A percentile compares a stretch with the other conserved stretches of the same genome.
Evolutionary conservation across 441 rosid genomes (phyloP).

Genomic region (Populus hybrid): DNA sequence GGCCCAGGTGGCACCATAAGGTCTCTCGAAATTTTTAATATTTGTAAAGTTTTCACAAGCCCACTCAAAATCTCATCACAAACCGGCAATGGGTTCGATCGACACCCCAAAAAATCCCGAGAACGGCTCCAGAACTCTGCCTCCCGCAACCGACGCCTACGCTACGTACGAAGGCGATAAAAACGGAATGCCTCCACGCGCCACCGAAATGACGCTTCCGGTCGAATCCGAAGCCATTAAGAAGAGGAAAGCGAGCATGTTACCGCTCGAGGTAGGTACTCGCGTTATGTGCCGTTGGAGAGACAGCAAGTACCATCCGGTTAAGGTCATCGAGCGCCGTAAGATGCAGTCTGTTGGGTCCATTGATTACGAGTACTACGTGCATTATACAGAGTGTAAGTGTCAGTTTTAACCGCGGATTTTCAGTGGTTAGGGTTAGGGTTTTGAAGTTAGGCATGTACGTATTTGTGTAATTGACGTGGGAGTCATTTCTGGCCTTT

Average conservation of each 20-base stretch:
- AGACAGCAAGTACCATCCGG: conserved; percentile 91
- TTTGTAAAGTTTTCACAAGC: not conserved
- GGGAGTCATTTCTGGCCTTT: not conserved
- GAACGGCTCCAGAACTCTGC: conserved; percentile 34
- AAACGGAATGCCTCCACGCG: conserved; percentile 21
- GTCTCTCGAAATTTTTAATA: not conserved
- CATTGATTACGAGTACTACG: conserved; percentile 89
- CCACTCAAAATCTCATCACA: conserved; percentile 20
- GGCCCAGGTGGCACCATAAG: not conserved
- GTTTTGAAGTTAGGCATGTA: not conserved
- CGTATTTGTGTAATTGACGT: not conserved
- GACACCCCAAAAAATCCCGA: conserved; percentile 50
- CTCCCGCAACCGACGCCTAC: conserved; percentile 13
- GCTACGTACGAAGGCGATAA: conserved; percentile 32
- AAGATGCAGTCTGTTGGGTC: conserved; percentile 45
- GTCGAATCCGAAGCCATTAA: conserved; percentile 49
- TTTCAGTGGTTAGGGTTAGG: conserved; percentile 18
- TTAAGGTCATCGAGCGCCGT: conserved; percentile 95
- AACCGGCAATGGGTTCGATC: conserved; percentile 62
- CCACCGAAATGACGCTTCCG: conserved; percentile 21
- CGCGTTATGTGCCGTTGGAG: conserved; percentile 98
- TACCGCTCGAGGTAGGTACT: conserved; percentile 93
- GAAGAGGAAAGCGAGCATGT: conserved; percentile 62
- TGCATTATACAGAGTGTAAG: too few species aligned
- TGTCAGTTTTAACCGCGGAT: conserved; percentile 2